Conservation (phyloP, 108 stramenopile genomes). For the Fragilariopsis cylindrus region DNA sequence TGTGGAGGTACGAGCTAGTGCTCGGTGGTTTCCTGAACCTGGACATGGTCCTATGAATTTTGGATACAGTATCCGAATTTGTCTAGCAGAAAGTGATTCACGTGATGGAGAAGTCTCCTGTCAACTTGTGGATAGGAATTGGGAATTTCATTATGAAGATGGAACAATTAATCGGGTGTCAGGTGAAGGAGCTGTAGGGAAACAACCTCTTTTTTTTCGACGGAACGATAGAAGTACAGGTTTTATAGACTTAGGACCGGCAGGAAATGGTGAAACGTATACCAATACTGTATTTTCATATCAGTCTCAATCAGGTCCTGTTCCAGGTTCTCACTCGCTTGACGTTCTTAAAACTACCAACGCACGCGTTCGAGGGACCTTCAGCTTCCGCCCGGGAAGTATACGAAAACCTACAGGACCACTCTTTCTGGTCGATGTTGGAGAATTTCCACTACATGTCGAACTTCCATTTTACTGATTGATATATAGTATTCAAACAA, state of each 20-base stretch:
- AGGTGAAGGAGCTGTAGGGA: conserved; percentile 20
- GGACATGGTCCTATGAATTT: conserved; percentile 12
- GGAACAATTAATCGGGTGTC: conserved; percentile 10
- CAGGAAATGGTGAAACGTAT: not conserved
- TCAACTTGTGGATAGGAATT: conserved; percentile 19
- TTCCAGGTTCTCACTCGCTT: conserved; percentile 13
- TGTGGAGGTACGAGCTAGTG: conserved; percentile 22
- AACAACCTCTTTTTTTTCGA: conserved; percentile 19
- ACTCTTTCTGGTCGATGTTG: conserved; percentile 11
- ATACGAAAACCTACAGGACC: conserved; percentile 11
- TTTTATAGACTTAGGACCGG: conserved; percentile 20
- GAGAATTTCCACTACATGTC: conserved; percentile 14
- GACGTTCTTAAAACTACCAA: conserved; percentile 8
- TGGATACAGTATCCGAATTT: conserved; percentile 24
- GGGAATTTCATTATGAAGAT: conserved; percentile 19
- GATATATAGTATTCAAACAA: not conserved
- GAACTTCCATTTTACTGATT: conserved; percentile 15
- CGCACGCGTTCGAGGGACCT: conserved; percentile 9
- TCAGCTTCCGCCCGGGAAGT: conserved; percentile 21
- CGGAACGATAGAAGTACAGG: not conserved
- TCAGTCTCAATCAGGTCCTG: conserved; percentile 28
- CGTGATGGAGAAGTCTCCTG: not conserved
- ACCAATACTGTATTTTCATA: conserved; percentile 5
- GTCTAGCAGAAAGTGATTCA: not conserved
- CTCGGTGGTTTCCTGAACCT: conserved; percentile 24